Evolutionary conservation across 2,329 filamentous ascomycete genomes (phyloP), one percentile per base, ranked within the genome.

Genomic region (Graphium sp.): DNA sequence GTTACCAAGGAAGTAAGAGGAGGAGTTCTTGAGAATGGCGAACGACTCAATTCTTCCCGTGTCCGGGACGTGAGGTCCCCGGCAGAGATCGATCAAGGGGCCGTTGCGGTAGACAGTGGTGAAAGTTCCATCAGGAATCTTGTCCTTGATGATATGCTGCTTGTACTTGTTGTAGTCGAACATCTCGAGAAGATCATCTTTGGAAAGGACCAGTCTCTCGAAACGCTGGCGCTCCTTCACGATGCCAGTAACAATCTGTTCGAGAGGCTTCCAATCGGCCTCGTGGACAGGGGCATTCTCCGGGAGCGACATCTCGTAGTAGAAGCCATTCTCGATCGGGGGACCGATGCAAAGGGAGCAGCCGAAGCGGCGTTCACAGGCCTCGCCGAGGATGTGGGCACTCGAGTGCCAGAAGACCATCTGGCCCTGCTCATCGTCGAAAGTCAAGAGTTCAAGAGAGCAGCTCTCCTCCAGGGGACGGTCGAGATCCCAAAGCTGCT

Each of bases 161-260:
- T 98, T 95, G 64, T 93, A 95, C 52, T 89, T 89, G 66, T 91
- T 94, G 65, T 92, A 91, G 42, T 74, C 72, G 62, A 95, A 95
- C 54, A 95, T 93, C 50, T 93, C 83, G 29, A 89, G 69, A 28
- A 95, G 66, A 40, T 95, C 76, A 31, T 87, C 79, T 57, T 95
- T 95, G 39, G 79, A 79, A 46, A 94, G 69, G 38, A 78, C 78
- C 26, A 95, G 61, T 34, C 89, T 74, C 60, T 94, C 80, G 49
- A 95, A 95, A 29, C 75, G 75, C 55, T 95, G 87, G 64, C 91
- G 93, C 56, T 94, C 85, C 63, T 94, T 94, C 54, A 92, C 81
- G 38, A 89, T 84, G 47, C 74, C 78, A 45, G 67, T 63, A 18
- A 85, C 81, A 37, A 84, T 73, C 34, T 64, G 73, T 56, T 93